Percentiles rank a stretch among this genome's conserved stretches.
Evolutionary conservation across 768 basidiomycete species (phyloP).

Genomic region (Guyanaporus albipodus): DNA sequence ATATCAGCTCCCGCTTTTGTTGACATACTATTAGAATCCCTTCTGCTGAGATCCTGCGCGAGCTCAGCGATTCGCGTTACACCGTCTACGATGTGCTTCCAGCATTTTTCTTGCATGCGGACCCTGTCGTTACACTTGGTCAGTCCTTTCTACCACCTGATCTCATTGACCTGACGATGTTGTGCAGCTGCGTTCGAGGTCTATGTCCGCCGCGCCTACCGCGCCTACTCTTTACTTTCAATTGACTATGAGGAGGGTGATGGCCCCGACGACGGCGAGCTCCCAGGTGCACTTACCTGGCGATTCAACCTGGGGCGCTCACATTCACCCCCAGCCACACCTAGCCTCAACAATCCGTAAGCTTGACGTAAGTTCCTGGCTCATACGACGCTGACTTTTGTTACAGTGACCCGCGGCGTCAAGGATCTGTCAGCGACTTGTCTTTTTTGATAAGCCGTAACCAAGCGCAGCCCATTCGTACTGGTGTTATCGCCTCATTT

Average conservation of each 20-base stretch:
- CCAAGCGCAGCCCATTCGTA: slow-evolving; percentile 85
- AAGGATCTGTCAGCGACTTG: slow-evolving; percentile 93
- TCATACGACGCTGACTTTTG: slow-evolving; percentile 6
- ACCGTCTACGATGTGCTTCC: slow-evolving; percentile 97
- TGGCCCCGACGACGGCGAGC: slow-evolving; percentile 75
- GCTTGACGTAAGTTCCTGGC: background rate
- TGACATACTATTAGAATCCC: slow-evolving; percentile 55
- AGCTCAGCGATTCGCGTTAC: slow-evolving; percentile 93
- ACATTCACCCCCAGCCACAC: slow-evolving; percentile 82
- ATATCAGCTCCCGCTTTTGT: background rate
- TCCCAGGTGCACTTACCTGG: slow-evolving; percentile 82
- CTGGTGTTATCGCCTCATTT: slow-evolving; percentile 90
- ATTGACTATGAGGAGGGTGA: slow-evolving; percentile 96
- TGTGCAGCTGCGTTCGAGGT: slow-evolving; percentile 85
- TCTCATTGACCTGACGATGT: background rate
- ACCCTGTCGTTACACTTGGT: slow-evolving; percentile 84
- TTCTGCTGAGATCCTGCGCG: slow-evolving; percentile 80
- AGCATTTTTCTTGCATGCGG: slow-evolving; percentile 86
- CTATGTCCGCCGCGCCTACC: slow-evolving; percentile 93
- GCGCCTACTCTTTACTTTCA: slow-evolving; percentile 85
- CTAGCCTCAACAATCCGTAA: slow-evolving; percentile 46
- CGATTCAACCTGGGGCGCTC: slow-evolving; percentile 91
- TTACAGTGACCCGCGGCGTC: slow-evolving; percentile 60
- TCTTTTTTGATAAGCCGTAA: slow-evolving; percentile 86
- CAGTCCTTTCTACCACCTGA: slow-evolving; percentile 22